These are phyloP conservation scores for Lolium perenne DNA, from an alignment of 176 grass and related monocot genomes.

Conservation along the genomic window DNA sequence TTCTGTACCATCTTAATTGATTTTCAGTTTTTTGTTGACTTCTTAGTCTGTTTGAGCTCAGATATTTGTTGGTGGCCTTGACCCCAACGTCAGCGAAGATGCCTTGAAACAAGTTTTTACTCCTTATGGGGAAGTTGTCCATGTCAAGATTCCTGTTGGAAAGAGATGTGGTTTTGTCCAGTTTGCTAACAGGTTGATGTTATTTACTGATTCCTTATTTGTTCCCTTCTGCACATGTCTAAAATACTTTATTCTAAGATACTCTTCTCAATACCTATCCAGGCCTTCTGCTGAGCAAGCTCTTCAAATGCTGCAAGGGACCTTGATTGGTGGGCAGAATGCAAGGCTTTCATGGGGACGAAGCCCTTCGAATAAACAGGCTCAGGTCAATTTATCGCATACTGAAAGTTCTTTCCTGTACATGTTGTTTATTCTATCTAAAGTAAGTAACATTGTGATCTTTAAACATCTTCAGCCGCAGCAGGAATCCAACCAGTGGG, in stretches of 20 bases:
- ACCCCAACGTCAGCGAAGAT: constrained; percentile 88
- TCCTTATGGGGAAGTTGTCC: constrained; percentile 83
- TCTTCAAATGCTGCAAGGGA: constrained; percentile 76
- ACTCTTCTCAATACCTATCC: constrained; percentile 25
- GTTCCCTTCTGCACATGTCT: constrained; percentile 6
- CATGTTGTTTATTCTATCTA: constrained; percentile 7
- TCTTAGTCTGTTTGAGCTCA: constrained; percentile 42
- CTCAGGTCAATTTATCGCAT: constrained; percentile 30
- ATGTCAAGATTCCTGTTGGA: constrained; percentile 95
- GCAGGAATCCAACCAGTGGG: constrained; percentile 70
- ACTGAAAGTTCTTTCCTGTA: not conserved
- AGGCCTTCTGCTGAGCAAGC: constrained; percentile 90
- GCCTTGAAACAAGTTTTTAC: constrained; percentile 75
- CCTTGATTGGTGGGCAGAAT: constrained; percentile 85
- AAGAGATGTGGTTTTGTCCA: constrained; percentile 99
- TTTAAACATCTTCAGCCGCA: constrained; percentile 57
- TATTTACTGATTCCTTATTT: not conserved
- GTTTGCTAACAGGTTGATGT: constrained; percentile 71
- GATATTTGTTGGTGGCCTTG: constrained; percentile 98
- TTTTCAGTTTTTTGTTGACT: constrained; percentile 41
- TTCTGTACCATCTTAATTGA: constrained; percentile 32
- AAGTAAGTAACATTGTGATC: constrained; percentile 36
- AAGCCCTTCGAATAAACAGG: constrained; percentile 81
- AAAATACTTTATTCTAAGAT: constrained; percentile 17
- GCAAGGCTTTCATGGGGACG: constrained; percentile 97